phyloP scores from a whole-genome alignment of 345 rosid genomes.

The Hevea brasiliensis region DNA sequence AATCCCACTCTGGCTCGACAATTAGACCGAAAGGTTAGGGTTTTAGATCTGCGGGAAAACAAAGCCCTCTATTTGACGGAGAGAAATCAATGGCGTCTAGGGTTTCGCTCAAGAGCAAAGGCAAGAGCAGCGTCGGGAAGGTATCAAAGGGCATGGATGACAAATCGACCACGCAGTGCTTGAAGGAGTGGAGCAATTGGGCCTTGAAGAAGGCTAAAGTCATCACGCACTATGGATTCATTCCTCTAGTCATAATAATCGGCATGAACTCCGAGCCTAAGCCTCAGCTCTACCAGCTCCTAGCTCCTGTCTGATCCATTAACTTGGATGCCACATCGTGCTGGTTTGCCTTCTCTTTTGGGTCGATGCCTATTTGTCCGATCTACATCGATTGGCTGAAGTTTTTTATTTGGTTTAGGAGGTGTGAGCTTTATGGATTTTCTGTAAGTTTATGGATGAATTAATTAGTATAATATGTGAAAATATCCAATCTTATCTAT shows the following conservation, averaged over 20 bases:
- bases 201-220: conserved; percentile 83
- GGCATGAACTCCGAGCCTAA: conserved; percentile 97
- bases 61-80: background rate
- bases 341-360: conserved; percentile 19
- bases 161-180: conserved; percentile 39
- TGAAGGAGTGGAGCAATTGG: conserved; percentile 97
- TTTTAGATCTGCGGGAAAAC: conserved; percentile 3
- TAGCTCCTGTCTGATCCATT: conserved; percentile 64
- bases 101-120: conserved; percentile 50
- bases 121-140: conserved; percentile 45
- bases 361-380: conserved; percentile 37
- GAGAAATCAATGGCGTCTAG: conserved; percentile 43
- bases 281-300: conserved; percentile 85
- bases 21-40: background rate
- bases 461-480: background rate
- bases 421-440: conserved; percentile 14
- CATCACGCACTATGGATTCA: conserved; percentile 85
- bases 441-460: background rate
- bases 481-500: background rate
- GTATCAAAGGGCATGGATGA: conserved; percentile 47
- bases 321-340: background rate
- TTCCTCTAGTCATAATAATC: conserved; percentile 76
- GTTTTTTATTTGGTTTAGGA: background rate
- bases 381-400: conserved; percentile 14
- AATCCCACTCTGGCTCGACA: no score